Evolutionary conservation across 2,329 filamentous ascomycete genomes (phyloP).

Genomic region (Fusarium guadeloupense): DNA sequence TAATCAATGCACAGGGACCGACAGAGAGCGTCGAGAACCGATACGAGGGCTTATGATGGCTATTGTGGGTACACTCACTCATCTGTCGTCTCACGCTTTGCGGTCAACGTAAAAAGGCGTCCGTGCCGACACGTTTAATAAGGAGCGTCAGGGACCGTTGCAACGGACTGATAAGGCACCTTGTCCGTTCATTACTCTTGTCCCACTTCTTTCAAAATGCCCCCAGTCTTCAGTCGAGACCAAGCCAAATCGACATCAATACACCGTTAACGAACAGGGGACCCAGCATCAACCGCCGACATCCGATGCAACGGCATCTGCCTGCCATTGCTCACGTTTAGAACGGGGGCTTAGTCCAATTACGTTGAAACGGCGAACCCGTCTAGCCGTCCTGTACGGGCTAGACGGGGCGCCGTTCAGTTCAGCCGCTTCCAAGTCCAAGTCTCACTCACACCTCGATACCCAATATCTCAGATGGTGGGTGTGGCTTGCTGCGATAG

Average conservation of each 20-base stretch:
- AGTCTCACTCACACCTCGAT: no score
- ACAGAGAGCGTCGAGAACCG: constrained; percentile 26
- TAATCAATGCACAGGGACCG: constrained; percentile 5
- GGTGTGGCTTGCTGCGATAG: constrained; percentile 8
- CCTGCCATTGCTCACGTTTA: constrained; percentile 24
- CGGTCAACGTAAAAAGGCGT: not conserved
- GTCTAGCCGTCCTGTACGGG: not conserved
- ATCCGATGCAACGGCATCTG: constrained; percentile 5
- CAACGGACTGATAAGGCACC: constrained; percentile 18
- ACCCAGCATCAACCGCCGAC: not conserved
- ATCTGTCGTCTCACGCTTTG: constrained; percentile 10
- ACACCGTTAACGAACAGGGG: constrained; percentile 19
- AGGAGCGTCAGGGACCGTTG: constrained; percentile 28
- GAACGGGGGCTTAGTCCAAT: constrained; percentile 26
- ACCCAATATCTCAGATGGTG: not conserved
- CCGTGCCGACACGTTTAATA: constrained; percentile 16
- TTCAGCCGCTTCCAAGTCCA: not conserved
- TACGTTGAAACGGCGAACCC: constrained; percentile 7
- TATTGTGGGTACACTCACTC: constrained; percentile 30
- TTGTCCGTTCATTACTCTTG: constrained; percentile 17
- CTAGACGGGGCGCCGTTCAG: not conserved
- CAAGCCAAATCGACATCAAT: constrained; percentile 26
- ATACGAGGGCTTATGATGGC: constrained; percentile 11
- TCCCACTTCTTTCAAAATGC: no score
- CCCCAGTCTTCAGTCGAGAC: constrained; percentile 17